Percentiles rank a stretch among this genome's conserved stretches.
These are phyloP conservation scores for Hyphodiscus hymeniophilus DNA, from an alignment of 495 filamentous ascomycete species.

Conservation along the genomic window DNA sequence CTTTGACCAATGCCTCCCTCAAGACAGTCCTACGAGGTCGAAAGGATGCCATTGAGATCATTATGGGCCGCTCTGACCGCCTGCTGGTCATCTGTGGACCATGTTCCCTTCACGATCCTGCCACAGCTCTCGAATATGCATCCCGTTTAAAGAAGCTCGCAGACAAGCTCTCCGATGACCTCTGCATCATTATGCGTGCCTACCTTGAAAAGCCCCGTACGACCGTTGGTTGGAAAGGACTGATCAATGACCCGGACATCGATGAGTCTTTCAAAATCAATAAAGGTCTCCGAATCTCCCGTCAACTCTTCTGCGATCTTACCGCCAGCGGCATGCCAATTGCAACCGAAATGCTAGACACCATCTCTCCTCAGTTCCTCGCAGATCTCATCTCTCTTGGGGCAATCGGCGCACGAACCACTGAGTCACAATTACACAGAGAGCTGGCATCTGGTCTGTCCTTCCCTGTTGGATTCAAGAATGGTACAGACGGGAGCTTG, in stretches of 20 bases:
- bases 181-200: slow-evolving; percentile 93
- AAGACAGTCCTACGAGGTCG: slow-evolving; percentile 76
- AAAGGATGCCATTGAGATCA: slow-evolving; percentile 71
- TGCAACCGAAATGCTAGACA: slow-evolving; percentile 95
- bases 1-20: slow-evolving; percentile 54
- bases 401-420: slow-evolving; percentile 94
- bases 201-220: slow-evolving; percentile 99
- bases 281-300: slow-evolving; percentile 84
- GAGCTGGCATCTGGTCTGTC: slow-evolving; percentile 95
- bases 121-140: slow-evolving; percentile 80
- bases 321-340: slow-evolving; percentile 84
- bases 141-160: slow-evolving; percentile 64
- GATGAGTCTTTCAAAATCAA: slow-evolving; percentile 98
- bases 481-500: slow-evolving; percentile 92
- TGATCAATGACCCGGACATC: slow-evolving; percentile 98
- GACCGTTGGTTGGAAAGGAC: slow-evolving; percentile 98
- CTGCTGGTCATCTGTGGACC: slow-evolving; percentile 92
- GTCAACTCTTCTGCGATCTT: slow-evolving; percentile 85
- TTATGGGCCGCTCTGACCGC: slow-evolving; percentile 71
- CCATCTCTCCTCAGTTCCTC: slow-evolving; percentile 91
- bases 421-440: slow-evolving; percentile 90
- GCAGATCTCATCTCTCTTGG: slow-evolving; percentile 93
- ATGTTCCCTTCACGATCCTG: slow-evolving; percentile 95
- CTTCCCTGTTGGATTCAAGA: slow-evolving; percentile 99
- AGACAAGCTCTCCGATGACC: slow-evolving; percentile 67